Base-by-base conservation (phyloP, 495 filamentous ascomycete species). In the Rostrohypoxylon terebratum region DNA sequence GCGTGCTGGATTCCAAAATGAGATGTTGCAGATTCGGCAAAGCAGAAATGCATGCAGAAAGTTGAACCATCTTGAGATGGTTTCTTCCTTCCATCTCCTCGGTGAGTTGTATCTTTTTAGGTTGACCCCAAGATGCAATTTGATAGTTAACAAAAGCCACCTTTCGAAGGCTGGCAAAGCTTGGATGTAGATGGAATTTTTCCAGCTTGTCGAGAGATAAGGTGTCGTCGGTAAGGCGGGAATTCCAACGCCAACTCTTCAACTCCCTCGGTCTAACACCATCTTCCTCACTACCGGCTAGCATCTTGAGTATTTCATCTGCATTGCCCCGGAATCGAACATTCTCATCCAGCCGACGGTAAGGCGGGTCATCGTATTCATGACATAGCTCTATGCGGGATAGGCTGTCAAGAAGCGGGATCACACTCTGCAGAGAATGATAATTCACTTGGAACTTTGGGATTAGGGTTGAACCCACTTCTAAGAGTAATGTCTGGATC, bases 201-300 rank as follows among this genome's bases (percentile, higher is more conserved):
- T 58, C 61, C 23, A 84, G 61, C 5, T 83, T 78, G 0, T 81
- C 77, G 10, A 91, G 75, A 42, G 86, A 75, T 31, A 81, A 69
- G n/a, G 77, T 77, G 1, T 83, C 79, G 8, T 86, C 83, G 67
- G 86, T 83, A 50, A 92, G 83, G n/a, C 89, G 86, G 36, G 86
- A 79, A 71, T 92, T 94, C 93, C 94, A 97, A 34, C 88, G 89
- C 91, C 92, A 97, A 59, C 85, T 88, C 33, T 81, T 83, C 31
- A 97, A 86, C 38, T 76, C 76, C 10, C 85, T 78, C 1, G 64
- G 55, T 1, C 48, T 47, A 11, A 42, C 42, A n/a, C 59, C 63
- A 8, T 33, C 59, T 7, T 10, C 48, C 2, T 77, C 74, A 18
- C 63, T 45, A 6, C 82, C 80, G 38, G 75, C 80, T 20, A 33